Conservation (phyloP, 2,329 filamentous ascomycete species). For the Beauveria caledonica region DNA sequence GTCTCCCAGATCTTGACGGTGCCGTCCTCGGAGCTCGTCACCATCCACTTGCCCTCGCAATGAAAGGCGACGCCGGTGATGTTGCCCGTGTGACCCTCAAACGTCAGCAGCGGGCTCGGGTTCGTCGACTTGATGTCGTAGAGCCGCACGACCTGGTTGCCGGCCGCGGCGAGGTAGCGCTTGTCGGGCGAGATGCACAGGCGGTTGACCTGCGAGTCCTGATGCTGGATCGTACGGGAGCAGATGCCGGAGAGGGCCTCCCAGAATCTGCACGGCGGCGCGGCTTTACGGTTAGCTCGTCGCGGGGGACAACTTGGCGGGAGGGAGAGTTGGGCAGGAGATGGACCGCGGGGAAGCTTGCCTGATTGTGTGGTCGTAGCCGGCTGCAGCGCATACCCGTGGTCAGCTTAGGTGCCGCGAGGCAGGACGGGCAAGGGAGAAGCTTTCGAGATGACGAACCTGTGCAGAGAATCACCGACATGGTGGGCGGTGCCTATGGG, state of each 20-base stretch:
- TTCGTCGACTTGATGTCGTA: conserved; percentile 99
- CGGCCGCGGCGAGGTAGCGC: conserved; percentile 79
- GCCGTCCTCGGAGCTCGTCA: conserved; percentile 92
- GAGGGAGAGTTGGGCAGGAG: not conserved
- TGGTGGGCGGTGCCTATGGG: conserved; percentile 20
- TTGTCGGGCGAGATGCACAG: conserved; percentile 98
- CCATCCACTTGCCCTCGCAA: conserved; percentile 99
- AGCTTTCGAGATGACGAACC: conserved; percentile 32
- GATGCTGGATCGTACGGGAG: conserved; percentile 94
- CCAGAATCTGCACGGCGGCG: conserved; percentile 67
- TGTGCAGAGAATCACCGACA: conserved; percentile 57
- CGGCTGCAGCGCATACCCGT: conserved; percentile 31
- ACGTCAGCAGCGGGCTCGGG: conserved; percentile 83
- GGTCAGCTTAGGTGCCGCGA: not conserved
- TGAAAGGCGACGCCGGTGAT: conserved; percentile 96
- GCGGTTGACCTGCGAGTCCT: conserved; percentile 96
- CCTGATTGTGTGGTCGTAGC: conserved; percentile 57
- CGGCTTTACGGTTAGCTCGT: not conserved
- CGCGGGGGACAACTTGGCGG: not conserved
- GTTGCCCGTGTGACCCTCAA: conserved; percentile 93
- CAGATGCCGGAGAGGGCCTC: conserved; percentile 96
- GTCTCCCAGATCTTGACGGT: conserved; percentile 98
- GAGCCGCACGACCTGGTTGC: conserved; percentile 81
- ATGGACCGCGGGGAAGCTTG: not conserved
- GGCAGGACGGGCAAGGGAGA: conserved; percentile 10